These are phyloP conservation scores for Metarhizium guizhouense DNA, from an alignment of 2,329 filamentous ascomycete genomes.

Conservation along the genomic window DNA sequence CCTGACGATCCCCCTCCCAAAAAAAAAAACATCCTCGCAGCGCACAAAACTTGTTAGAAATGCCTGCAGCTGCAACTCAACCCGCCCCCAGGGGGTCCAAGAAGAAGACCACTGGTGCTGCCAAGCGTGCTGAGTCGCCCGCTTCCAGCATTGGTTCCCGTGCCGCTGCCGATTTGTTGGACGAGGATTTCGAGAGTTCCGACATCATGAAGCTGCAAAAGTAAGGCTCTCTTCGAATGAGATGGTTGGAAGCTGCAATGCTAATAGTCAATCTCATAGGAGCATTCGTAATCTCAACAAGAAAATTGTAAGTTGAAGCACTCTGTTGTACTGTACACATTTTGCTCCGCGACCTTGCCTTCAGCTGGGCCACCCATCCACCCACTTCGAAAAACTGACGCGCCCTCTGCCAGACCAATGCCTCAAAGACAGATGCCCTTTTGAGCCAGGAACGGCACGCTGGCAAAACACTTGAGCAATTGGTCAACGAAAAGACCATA, in stretches of 20 bases:
- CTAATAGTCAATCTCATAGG: conserved; percentile 34
- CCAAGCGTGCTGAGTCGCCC: conserved; percentile 44
- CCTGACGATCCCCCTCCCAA: conserved; percentile 2
- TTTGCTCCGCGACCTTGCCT: neutral
- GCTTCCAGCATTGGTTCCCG: conserved; percentile 38
- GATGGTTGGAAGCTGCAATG: neutral
- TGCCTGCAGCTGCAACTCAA: conserved; percentile 57
- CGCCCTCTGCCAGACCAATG: conserved; percentile 45
- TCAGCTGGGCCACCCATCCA: neutral
- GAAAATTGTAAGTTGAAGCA: conserved; percentile 65
- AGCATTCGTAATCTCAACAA: conserved; percentile 88
- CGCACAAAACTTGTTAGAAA: conserved; percentile 11
- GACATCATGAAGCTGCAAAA: conserved; percentile 88
- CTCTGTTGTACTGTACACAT: too few relatives aligned
- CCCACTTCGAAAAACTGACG: conserved; percentile 19
- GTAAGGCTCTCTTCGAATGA: conserved; percentile 40
- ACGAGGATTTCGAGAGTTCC: conserved; percentile 59
- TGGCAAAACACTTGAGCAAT: conserved; percentile 62
- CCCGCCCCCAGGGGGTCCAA: conserved; percentile 58
- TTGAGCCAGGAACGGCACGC: conserved; percentile 60
- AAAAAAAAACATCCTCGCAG: conserved; percentile 4
- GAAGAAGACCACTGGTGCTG: conserved; percentile 52
- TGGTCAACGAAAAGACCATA: conserved; percentile 64
- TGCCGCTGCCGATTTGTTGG: conserved; percentile 44
- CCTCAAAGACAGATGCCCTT: conserved; percentile 62